Conservation (phyloP, 495 filamentous ascomycete genomes). For the Pyronema omphalodes region DNA sequence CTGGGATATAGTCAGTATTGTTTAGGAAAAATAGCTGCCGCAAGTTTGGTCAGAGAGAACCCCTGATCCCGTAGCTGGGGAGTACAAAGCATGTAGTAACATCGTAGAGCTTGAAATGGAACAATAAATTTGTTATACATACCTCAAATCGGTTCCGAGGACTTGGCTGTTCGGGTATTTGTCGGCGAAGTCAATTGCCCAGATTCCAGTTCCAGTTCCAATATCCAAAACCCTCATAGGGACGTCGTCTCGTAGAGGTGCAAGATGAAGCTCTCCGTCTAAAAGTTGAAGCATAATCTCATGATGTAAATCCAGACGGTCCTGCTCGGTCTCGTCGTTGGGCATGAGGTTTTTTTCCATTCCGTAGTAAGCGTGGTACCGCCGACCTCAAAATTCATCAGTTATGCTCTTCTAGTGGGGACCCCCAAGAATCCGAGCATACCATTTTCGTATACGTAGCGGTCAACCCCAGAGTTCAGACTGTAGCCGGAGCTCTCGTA, state of each 20-base stretch:
- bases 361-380: constrained; percentile 34
- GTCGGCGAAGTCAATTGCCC: constrained; percentile 22
- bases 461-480: background rate
- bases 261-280: constrained; percentile 23
- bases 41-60: too few relatives aligned
- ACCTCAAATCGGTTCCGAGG: constrained; percentile 16
- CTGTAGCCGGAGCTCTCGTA: background rate
- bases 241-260: constrained; percentile 20
- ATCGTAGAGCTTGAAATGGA: too few relatives aligned
- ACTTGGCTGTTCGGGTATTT: constrained; percentile 9
- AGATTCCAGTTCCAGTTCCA: constrained; percentile 26
- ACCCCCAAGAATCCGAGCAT: background rate
- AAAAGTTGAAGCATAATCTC: constrained; percentile 27
- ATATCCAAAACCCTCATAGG: background rate
- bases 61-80: too few relatives aligned
- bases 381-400: constrained; percentile 24
- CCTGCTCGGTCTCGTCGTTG: constrained; percentile 23
- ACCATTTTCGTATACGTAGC: background rate
- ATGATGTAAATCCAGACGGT: constrained; percentile 31
- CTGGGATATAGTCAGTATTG: too few relatives aligned
- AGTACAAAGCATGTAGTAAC: background rate
- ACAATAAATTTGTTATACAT: background rate
- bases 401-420: background rate
- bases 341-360: background rate
- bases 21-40: too few relatives aligned